phyloP scores from a whole-genome alignment of 345 rosid genomes.

The Citrus mangshanensis region DNA sequence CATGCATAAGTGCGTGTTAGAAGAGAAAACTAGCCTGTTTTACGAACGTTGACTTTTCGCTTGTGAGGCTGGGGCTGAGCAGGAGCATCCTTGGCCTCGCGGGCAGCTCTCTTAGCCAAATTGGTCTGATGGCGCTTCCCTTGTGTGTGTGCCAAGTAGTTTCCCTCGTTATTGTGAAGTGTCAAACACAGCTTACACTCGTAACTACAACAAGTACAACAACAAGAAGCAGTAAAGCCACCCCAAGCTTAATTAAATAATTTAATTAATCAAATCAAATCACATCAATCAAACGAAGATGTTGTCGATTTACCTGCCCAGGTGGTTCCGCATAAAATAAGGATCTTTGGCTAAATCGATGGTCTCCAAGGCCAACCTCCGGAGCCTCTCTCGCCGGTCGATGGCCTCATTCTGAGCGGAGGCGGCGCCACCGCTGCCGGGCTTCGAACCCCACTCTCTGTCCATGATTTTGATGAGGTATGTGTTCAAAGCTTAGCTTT shows the following conservation, averaged over 20 bases:
- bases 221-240: background rate
- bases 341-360: constrained; percentile 98
- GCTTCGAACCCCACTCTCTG: constrained; percentile 98
- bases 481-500: background rate
- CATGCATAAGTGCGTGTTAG: background rate
- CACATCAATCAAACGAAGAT: too few relatives aligned
- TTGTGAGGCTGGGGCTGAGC: constrained; percentile 93
- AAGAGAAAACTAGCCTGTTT: constrained; percentile 41
- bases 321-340: constrained; percentile 98
- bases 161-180: constrained; percentile 99
- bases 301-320: constrained; percentile 59
- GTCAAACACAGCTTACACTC: constrained; percentile 98
- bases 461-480: constrained; percentile 45
- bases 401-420: constrained; percentile 94
- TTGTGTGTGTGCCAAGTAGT: constrained; percentile 94
- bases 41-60: constrained; percentile 82
- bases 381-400: constrained; percentile 97
- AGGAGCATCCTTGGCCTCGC: constrained; percentile 91
- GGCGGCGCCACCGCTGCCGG: constrained; percentile 98
- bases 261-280: background rate
- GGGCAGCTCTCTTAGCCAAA: constrained; percentile 94
- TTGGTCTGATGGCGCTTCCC: constrained; percentile 98
- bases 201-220: constrained; percentile 47
- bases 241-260: background rate
- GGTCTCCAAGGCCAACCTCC: constrained; percentile 95